A percentile compares a stretch with the other conserved stretches of the same genome.
These are phyloP conservation scores for Salicornia ramosissima DNA, from an alignment of 148 eudicot species.

Conservation along the genomic window DNA sequence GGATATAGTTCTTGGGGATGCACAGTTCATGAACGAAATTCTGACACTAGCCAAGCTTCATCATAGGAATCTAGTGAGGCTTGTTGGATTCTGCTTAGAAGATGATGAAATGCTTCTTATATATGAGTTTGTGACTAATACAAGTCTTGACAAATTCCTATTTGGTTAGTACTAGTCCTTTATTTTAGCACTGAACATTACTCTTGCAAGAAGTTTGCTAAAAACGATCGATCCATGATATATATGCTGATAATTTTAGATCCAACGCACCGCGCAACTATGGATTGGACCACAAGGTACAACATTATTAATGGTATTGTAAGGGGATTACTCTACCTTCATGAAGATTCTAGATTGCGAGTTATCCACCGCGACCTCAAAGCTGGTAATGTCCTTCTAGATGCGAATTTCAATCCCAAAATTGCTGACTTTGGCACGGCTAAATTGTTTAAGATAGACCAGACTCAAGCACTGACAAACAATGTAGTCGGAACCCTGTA, in stretches of 20 bases:
- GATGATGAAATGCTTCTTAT: constrained; percentile 11
- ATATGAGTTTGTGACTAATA: constrained; percentile 11
- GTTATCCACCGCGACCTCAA: constrained; percentile 35
- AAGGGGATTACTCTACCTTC: constrained; percentile 31
- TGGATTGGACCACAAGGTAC: constrained; percentile 24
- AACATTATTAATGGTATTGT: constrained; percentile 33
- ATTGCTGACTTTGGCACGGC: constrained; percentile 42
- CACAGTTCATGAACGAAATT: constrained; percentile 10
- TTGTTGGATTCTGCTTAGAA: constrained; percentile 14
- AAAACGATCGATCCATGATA: not conserved
- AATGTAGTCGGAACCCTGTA: constrained; percentile 28
- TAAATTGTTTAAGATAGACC: constrained; percentile 20
- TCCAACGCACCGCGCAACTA: not conserved
- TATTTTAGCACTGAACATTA: not conserved
- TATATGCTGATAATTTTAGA: constrained; percentile 1
- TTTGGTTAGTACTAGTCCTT: not conserved
- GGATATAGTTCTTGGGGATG: not conserved
- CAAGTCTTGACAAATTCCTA: constrained; percentile 11
- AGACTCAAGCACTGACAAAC: constrained; percentile 21
- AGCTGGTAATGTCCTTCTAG: constrained; percentile 30
- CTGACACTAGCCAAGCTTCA: constrained; percentile 14
- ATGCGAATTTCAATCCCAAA: constrained; percentile 28
- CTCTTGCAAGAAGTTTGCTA: not conserved
- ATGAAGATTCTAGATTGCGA: constrained; percentile 27
- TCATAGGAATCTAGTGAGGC: constrained; percentile 17